These are phyloP conservation scores for Secale cereale DNA, from an alignment of 176 grass and related monocot species.

Conservation along the genomic window DNA sequence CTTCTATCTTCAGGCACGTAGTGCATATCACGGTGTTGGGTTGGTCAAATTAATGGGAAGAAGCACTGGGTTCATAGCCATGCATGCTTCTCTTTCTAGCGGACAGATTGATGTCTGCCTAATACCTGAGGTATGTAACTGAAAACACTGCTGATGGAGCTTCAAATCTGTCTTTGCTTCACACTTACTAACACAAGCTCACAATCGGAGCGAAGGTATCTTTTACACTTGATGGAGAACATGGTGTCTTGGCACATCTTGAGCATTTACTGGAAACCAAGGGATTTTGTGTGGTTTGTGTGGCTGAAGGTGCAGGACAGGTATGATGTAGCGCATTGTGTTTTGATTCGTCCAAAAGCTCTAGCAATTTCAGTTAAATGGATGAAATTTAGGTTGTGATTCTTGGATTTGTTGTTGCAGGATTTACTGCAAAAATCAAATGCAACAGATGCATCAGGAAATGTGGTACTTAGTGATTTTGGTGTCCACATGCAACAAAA, in stretches of 20 bases:
- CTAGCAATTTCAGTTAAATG: not conserved
- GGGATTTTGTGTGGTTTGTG: conserved; percentile 82
- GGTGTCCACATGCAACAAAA: conserved; percentile 92
- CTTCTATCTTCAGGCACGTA: conserved; percentile 55
- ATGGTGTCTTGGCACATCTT: conserved; percentile 77
- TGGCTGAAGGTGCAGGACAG: conserved; percentile 96
- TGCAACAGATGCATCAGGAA: conserved; percentile 91
- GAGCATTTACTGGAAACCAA: conserved; percentile 74
- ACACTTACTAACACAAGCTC: conserved; percentile 23
- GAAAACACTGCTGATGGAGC: conserved; percentile 14
- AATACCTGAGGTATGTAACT: conserved; percentile 79
- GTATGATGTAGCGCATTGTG: conserved; percentile 34
- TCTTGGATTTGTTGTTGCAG: conserved; percentile 47
- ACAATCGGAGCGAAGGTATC: conserved; percentile 53
- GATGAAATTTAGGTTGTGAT: not conserved
- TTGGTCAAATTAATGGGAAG: conserved; percentile 98
- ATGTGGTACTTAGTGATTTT: conserved; percentile 82
- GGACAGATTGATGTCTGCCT: conserved; percentile 91
- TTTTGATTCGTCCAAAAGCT: not conserved
- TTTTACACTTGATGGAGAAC: conserved; percentile 77
- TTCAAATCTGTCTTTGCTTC: conserved; percentile 9
- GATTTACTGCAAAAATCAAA: conserved; percentile 88
- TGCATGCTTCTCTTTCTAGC: conserved; percentile 98
- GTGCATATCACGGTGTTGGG: conserved; percentile 96
- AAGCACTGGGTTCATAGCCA: conserved; percentile 90